Base-by-base conservation (phyloP, 2,329 filamentous ascomycete species). In the Apiospora malaysiana region DNA sequence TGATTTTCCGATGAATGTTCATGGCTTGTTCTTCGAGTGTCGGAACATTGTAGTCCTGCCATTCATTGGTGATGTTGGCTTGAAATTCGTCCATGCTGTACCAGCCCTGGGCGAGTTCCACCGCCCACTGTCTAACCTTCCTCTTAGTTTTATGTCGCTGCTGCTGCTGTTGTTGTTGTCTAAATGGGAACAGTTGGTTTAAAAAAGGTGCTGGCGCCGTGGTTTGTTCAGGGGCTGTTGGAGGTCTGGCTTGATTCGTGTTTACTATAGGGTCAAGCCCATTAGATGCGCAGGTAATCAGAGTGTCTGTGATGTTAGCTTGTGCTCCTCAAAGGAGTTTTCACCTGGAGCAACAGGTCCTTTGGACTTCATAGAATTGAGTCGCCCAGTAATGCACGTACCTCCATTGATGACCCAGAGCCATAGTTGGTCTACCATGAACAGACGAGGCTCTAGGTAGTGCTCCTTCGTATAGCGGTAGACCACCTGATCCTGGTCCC, bases 341-440 rank as follows among this genome's bases (percentile, higher is more conserved):
- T n/a, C n/a, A n/a, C n/a, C n/a, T n/a, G n/a, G n/a, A 32, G 32
- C 32, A 32, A 3, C 3, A 32, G 32, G 32, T 32, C 32, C 32
- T 32, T 32, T 32, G 32, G 32, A 6, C 32, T 3, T 32, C 32
- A n/a, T n/a, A n/a, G n/a, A n/a, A n/a, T n/a, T n/a, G n/a, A 32
- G 32, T 32, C 32, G 3, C 3, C 32, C 32, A 32, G 32, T 21
- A 37, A 21, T 2, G 7, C 21, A 65, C 14, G 25, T 25, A 37
- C 68, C 68, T n/a, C 49, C 37, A 27, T 69, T 69, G 2, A 69
- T 65, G 10, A 69, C 18, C 68, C 68, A 69, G 2, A 69, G 40
- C 68, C 68, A 69, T 3, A 69, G 37, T 21, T 69, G 68, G 37
- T 69, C 68, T 2, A 69, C 68, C 68, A 69, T 69, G 23, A 69